These are phyloP conservation scores for Acacia acuminata DNA, from an alignment of 306 rosid genomes.

Conservation along the genomic window DNA sequence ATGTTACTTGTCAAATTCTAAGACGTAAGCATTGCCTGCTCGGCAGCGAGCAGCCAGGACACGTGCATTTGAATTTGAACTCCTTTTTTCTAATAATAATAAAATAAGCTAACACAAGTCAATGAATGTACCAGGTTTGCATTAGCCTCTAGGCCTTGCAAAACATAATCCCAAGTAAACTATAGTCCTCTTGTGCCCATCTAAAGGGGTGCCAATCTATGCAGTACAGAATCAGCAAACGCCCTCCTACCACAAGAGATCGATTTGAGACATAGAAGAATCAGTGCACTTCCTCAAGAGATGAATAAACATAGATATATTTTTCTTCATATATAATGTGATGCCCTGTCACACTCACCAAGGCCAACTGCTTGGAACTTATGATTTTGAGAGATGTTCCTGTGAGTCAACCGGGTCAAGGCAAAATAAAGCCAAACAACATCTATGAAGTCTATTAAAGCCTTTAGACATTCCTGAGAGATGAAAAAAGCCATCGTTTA, in stretches of 20 bases:
- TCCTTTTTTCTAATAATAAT: not conserved
- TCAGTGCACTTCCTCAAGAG: constrained; percentile 12
- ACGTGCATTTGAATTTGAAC: not conserved
- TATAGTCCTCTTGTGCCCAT: constrained; percentile 98
- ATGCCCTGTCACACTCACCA: constrained; percentile 60
- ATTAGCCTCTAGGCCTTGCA: constrained; percentile 96
- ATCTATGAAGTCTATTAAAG: constrained; percentile 89
- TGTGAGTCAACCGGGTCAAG: constrained; percentile 94
- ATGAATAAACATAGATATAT: constrained; percentile 12
- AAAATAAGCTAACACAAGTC: not conserved
- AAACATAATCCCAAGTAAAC: constrained; percentile 95
- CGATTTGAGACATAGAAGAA: constrained; percentile 28
- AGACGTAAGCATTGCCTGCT: not conserved
- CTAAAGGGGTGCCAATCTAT: constrained; percentile 98
- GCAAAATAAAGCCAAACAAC: constrained; percentile 99
- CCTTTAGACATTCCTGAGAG: constrained; percentile 89
- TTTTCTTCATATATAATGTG: not conserved
- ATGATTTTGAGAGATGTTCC: constrained; percentile 95
- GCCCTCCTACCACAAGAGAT: constrained; percentile 75
- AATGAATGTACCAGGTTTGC: constrained; percentile 78
- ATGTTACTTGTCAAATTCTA: too few species aligned
- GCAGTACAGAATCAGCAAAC: constrained; percentile 97
- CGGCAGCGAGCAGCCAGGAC: constrained; percentile 27
- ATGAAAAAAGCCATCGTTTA: constrained; percentile 19
- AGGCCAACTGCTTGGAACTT: constrained; percentile 99